Base-by-base conservation (phyloP, 768 basidiomycete genomes). In the Tylopilus intermedius region DNA sequence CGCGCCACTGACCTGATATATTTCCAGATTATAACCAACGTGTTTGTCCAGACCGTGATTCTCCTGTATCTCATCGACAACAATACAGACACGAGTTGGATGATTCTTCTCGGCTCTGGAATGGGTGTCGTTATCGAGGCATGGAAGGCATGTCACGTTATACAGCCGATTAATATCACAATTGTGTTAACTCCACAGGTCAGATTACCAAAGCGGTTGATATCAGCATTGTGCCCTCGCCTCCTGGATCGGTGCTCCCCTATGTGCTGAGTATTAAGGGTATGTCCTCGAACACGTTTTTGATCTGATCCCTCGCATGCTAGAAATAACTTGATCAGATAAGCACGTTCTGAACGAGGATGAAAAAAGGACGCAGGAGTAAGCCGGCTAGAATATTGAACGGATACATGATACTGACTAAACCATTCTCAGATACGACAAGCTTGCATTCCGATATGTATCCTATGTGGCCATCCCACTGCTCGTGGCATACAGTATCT, bases 301-400 rank as follows among this genome's bases (percentile, higher is more conserved):
- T 56, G 35, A 54, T 35, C 51, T 56, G 33, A 55, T 33, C 39
- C 44, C 55, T 41, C 32, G 42, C 45, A n/a, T 51, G 46, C 22
- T 42, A 58, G 49, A 61, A 47, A 46, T 35, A 45, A 45, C 35
- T 51, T 41, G 37, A 54, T 47, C 53, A 77, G 96, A 98, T 75
- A 98, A 97, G 70, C 94, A 98, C 65, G 86, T 94, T 47, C 78
- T 97, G n/a, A 89, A 79, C 58, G 94, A 96, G 63, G 94, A 97
- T 64, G 96, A 99, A 74, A 94, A 89, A 77, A 94, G 88, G 72
- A 97, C 95, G 9, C 94, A 97, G 68, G 93, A 97, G 85, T 96
- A 74, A 67, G 83, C 70, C 18, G 11, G 21, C n/a, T 33, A 24
- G 22, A 52, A 33, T 27, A 4, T 7, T 7, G 35, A 79, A 68